Conservation (phyloP, 1,284 basidiomycete genomes). For the Tilletia caries region DNA sequence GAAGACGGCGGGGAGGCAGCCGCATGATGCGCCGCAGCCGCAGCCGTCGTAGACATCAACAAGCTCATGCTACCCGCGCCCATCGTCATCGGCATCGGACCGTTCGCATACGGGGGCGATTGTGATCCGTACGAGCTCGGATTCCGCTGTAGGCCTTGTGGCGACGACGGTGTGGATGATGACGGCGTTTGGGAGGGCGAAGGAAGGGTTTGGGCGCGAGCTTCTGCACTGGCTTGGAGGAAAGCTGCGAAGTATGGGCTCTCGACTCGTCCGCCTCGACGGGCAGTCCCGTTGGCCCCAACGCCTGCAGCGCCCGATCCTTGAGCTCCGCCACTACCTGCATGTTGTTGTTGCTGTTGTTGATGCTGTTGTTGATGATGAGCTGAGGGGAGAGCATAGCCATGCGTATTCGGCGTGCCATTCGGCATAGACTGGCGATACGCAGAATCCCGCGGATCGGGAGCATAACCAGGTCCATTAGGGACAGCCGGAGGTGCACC, state of each 20-base stretch:
- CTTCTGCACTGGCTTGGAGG: slow-evolving; percentile 7
- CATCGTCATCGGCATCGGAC: slow-evolving; percentile 1
- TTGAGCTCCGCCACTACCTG: not conserved
- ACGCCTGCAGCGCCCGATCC: not conserved
- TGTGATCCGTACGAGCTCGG: not conserved
- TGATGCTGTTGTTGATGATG: not conserved
- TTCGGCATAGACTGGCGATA: not conserved
- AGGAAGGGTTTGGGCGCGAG: not conserved
- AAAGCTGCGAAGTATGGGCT: slow-evolving; percentile 4
- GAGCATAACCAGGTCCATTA: not conserved
- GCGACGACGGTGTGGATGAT: too few species aligned
- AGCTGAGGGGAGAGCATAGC: too few species aligned
- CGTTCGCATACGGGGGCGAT: not conserved
- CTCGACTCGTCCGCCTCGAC: slow-evolving; percentile 7
- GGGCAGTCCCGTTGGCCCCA: not conserved
- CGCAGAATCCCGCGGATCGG: not conserved
- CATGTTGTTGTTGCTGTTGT: not conserved
- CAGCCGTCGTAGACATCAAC: not conserved
- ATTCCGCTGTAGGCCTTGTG: too few species aligned
- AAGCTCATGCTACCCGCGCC: slow-evolving; percentile 12
- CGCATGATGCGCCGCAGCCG: not conserved
- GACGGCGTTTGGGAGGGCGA: too few species aligned
- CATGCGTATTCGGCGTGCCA: too few species aligned
- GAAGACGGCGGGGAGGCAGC: too few species aligned
- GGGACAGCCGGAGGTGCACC: not conserved